Evolutionary conservation across 1,284 basidiomycete genomes (phyloP), one percentile per base, ranked within the genome.

Genomic region (Ustilago bromivora): DNA sequence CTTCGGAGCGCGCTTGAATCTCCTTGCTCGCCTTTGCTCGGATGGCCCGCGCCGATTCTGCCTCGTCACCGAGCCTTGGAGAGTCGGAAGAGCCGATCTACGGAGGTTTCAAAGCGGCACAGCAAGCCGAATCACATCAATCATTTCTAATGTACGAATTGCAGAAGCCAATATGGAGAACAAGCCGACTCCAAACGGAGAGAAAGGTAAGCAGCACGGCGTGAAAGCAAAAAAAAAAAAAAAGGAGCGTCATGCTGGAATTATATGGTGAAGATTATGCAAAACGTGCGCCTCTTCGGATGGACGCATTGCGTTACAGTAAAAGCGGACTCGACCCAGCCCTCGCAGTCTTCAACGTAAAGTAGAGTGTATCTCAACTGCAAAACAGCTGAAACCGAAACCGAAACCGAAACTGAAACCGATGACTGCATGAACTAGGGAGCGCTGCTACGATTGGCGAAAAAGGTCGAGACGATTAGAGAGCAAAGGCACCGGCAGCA

Each of bases 401-500:
- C 13, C 1, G 13, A 19, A 19, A 8, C n/a, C 43, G 10, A 19
- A 23, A 19, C 9, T 32, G 31, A 17, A 4, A 51, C 13, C n/a
- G 11, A 31, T 4, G 23, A 28, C 43, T 3, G 43, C 4, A 28
- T 31, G 49, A 40, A 65, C 31, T 12, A 51, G 54, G 64, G 67
- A 70, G 61, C 63, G 66, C 66, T 66, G 52, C 53, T 15, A 38
- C 13, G 32, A 40, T 28, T 55, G 55, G 9, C 46, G 17, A 23
- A 36, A 19, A 34, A 38, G 36, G 28, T 51, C 46, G 52, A 28
- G 46, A 8, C 51, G 31, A 59, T 80, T 82, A 84, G 71, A 84
- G 82, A 38, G 76, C 69, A 23, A 82, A 72, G 59, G 82, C 82
- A 79, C 82, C 82, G 31, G 78, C 82, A 35, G 80, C 76, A 40